Conservation (phyloP, 2,329 filamentous ascomycete genomes). For the Aureobasidium melanogenum region DNA sequence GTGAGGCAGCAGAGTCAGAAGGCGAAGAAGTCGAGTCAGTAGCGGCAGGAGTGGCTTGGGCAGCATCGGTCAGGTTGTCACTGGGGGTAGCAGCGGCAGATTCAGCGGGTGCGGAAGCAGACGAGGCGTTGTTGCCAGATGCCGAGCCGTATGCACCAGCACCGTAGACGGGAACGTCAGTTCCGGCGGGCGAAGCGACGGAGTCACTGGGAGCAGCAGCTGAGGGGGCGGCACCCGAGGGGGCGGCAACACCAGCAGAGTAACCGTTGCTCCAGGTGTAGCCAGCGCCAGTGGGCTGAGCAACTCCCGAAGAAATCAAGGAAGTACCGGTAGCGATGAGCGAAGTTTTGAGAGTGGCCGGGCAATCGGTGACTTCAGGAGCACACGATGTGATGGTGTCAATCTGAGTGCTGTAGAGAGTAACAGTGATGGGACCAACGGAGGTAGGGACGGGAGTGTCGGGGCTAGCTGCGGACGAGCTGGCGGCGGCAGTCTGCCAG, state of each 20-base stretch:
- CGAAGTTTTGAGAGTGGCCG: not conserved
- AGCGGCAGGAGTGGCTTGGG: not conserved
- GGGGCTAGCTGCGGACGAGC: not conserved
- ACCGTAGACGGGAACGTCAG: not conserved
- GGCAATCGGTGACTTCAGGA: constrained; percentile 11
- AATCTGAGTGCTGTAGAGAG: constrained; percentile 12
- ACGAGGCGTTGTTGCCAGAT: not conserved
- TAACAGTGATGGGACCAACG: constrained; percentile 12
- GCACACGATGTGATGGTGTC: constrained; percentile 14
- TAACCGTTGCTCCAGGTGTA: not conserved
- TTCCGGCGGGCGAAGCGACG: not conserved
- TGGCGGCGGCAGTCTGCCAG: not conserved
- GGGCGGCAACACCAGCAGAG: constrained; percentile 3
- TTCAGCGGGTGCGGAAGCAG: constrained; percentile 6
- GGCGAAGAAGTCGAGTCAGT: not conserved
- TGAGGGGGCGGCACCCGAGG: not conserved
- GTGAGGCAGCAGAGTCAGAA: not conserved
- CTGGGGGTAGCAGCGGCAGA: not conserved
- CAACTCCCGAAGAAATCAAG: not conserved
- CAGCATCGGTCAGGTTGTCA: not conserved
- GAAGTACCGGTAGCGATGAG: not conserved
- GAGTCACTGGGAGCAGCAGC: not conserved
- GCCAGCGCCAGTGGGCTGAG: not conserved
- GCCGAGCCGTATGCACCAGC: not conserved
- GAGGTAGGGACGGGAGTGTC: not conserved